Evolutionary conservation across 495 filamentous ascomycete species (phyloP).

Genomic region (Tuber melanosporum): DNA sequence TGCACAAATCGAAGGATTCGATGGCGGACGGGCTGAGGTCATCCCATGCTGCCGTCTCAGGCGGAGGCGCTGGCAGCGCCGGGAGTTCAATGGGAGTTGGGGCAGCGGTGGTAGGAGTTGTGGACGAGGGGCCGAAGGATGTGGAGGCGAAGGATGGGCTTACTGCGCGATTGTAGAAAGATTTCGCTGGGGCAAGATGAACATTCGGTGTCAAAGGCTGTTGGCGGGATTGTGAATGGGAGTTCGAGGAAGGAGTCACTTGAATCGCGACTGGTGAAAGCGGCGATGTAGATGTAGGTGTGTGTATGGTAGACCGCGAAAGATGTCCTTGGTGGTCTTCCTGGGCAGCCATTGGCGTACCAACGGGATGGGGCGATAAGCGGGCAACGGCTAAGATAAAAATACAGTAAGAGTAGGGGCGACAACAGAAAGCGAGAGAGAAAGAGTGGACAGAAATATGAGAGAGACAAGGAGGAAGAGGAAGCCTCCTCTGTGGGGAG

Average conservation of each 20-base stretch:
- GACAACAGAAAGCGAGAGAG: neutral
- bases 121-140: constrained; percentile 24
- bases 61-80: constrained; percentile 21
- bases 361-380: constrained; percentile 1
- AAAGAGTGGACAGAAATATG: neutral
- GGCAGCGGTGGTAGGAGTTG: constrained; percentile 29
- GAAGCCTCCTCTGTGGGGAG: constrained; percentile 1
- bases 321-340: constrained; percentile 19
- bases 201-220: constrained; percentile 16
- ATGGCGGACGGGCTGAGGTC: constrained; percentile 33
- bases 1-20: constrained; percentile 34
- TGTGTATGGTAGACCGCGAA: constrained; percentile 14
- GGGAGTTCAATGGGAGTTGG: constrained; percentile 15
- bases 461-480: neutral
- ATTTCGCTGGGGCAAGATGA: constrained; percentile 21
- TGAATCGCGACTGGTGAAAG: constrained; percentile 24
- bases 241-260: constrained; percentile 19
- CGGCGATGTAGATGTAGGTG: constrained; percentile 23
- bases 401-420: neutral
- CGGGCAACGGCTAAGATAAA: neutral
- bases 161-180: constrained; percentile 11
- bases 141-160: constrained; percentile 17
- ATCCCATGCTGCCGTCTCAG: constrained; percentile 24
- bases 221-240: constrained; percentile 2
- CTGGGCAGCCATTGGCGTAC: constrained; percentile 16